Evolutionary conservation across 805 yeast genomes (phyloP), one percentile per base, ranked within the genome.

Genomic region (Danielia reshetovae): DNA sequence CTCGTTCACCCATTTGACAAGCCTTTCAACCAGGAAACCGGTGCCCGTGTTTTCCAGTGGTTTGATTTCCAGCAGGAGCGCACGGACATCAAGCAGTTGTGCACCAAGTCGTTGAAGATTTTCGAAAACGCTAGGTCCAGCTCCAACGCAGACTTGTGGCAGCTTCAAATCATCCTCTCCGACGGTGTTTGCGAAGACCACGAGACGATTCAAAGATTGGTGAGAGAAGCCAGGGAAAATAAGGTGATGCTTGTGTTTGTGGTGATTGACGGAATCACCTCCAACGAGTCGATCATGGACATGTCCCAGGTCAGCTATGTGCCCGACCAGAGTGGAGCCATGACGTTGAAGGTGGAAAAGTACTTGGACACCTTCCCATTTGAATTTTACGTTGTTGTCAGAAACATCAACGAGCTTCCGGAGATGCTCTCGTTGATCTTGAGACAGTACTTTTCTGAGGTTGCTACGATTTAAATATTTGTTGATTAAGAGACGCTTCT

Each of bases 141-240:
- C 0, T 60, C 67, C 9, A 62, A 59, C 45, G 52, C 66, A 26
- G 96, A 86, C 42, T 70, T 86, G 55, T 93, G 97, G 96, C 96
- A 87, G 61, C 70, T 93, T 45, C 87, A 94, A 57, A 87, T 93
- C 37, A 83, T 93, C 40, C 72, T 93, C 21, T 87, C 96, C 2
- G 99, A 93, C 65, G 99, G 99, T 62, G 86, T 93, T 30, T 88
- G 97, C 55, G 99, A 93, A 59, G 94, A 89, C 57, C 98, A 93
- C 57, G 88, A 74, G 19, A 77, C 83, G 0, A 69, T 93, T 32
- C 79, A 84, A 45, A 72, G 90, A 44, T 70, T 93, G 48, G 97
- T 90, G 4, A 80, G 98, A 50, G 77, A 77, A 45, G 97, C 97
- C 2, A 74, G 95, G 48, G 97, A 93, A 49, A 85, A 86, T 48